Conservation (phyloP, 768 basidiomycete genomes). For the Mycena leptocephala region DNA sequence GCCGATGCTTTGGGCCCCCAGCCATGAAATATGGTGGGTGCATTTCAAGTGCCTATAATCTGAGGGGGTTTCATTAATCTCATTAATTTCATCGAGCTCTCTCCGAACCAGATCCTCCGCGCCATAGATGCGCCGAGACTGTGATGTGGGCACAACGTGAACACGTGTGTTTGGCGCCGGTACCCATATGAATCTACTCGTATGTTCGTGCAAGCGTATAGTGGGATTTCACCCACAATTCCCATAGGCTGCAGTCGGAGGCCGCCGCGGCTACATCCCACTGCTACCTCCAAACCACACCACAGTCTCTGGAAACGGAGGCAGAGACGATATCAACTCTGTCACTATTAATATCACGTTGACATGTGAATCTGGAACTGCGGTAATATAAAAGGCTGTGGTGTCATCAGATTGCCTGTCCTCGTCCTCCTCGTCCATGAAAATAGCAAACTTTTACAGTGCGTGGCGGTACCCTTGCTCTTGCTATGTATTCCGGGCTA, state of each 20-base stretch:
- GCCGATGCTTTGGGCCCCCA: neutral
- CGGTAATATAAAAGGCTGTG: neutral
- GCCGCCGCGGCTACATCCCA: neutral
- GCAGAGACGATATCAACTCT: neutral
- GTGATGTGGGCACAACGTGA: neutral
- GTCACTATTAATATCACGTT: neutral
- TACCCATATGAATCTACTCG: neutral
- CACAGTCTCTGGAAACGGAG: neutral
- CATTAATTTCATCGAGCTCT: neutral
- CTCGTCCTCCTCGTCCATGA: neutral
- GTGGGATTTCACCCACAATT: neutral
- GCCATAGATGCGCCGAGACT: neutral
- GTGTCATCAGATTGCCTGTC: constrained; percentile 1
- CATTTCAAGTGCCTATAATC: neutral
- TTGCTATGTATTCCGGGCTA: neutral
- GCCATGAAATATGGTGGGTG: neutral
- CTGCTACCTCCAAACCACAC: neutral
- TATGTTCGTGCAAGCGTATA: neutral
- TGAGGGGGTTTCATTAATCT: neutral
- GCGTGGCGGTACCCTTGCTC: neutral
- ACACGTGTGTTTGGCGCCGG: neutral
- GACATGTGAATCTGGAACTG: neutral
- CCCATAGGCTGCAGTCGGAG: neutral
- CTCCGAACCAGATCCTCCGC: neutral
- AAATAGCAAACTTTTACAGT: neutral